Evolutionary conservation across 2,329 filamentous ascomycete species (phyloP), one percentile per base, ranked within the genome.

Genomic region (Calonectria pteridis): DNA sequence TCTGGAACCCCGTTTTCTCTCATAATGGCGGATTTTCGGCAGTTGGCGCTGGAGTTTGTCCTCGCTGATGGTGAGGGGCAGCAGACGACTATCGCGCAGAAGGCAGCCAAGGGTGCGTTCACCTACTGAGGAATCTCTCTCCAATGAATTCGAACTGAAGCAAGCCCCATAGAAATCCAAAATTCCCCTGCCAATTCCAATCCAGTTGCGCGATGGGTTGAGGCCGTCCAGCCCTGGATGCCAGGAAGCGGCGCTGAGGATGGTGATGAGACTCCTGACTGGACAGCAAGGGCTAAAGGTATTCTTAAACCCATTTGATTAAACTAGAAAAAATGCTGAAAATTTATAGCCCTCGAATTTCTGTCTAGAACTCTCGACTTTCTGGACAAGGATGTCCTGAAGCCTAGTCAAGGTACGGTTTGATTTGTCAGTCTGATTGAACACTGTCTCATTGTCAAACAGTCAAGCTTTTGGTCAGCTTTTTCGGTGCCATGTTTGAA

Each of bases 401-500:
- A 87, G 67, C 79, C 85, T 6, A 88, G 89, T 63, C 90, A 91
- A 82, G 83, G 88, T 89, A 81, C 72, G 77, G 7, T 67, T 28
- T 2, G 10, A 59, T 23, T 26, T 43, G 4, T 14, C 37, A 33
- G 23, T 26, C 5, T 18, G 14, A 31, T 28, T 16, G 23, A 9
- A 23, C 29, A 10, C 23, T 65, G 18, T 50, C 14, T 35, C 72
- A 81, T 51, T 59, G n/a, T 9, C 13, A 4, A 13, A 14, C 63
- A 86, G 84, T 89, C 37, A 86, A 87, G 64, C 80, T 89, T 0
- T 80, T 90, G 11, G 84, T 90, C 31, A 84, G 84, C 43, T 92
- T 91, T 83, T 92, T 92, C 71, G 87, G 88, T 18, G 87, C 88
- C 72, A 89, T 91, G 85, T 91, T 91, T 75, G 88, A 88, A 3